These are phyloP conservation scores for Chrysanthemum seticuspe DNA, from an alignment of 129 eudicot genomes.

Conservation along the genomic window DNA sequence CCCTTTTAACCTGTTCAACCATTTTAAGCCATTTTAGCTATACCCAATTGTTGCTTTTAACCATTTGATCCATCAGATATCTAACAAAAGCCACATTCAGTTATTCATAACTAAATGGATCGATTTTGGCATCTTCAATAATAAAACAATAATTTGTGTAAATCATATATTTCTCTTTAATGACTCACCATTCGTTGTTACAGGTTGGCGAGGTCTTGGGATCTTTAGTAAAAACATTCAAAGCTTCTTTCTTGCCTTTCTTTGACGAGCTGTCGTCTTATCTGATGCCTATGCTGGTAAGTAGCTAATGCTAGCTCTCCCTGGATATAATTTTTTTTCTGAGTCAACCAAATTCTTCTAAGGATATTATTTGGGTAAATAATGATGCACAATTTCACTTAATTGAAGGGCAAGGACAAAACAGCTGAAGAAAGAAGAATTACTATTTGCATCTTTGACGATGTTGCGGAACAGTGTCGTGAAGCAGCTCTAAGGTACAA, in stretches of 20 bases:
- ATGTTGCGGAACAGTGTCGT: conserved; percentile 85
- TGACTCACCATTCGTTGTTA: conserved; percentile 9
- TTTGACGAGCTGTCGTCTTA: conserved; percentile 79
- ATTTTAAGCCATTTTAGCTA: no score
- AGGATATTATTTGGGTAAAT: background rate
- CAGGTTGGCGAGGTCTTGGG: conserved; percentile 83
- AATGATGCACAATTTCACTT: background rate
- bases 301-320: conserved; percentile 18
- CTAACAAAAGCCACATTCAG: no score
- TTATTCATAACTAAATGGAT: no score
- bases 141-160: background rate
- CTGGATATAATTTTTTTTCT: background rate
- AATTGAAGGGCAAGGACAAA: conserved; percentile 72
- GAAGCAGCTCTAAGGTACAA: conserved; percentile 70
- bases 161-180: background rate
- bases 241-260: conserved; percentile 76
- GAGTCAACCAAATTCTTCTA: background rate
- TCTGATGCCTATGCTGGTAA: conserved; percentile 88
- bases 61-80: no score
- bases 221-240: conserved; percentile 73
- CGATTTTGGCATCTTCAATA: no score
- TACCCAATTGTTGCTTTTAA: no score
- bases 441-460: conserved; percentile 95
- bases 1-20: background rate
- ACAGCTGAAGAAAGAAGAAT: conserved; percentile 87